Conservation (phyloP, 805 yeast species). For the Saturnispora sekii region DNA sequence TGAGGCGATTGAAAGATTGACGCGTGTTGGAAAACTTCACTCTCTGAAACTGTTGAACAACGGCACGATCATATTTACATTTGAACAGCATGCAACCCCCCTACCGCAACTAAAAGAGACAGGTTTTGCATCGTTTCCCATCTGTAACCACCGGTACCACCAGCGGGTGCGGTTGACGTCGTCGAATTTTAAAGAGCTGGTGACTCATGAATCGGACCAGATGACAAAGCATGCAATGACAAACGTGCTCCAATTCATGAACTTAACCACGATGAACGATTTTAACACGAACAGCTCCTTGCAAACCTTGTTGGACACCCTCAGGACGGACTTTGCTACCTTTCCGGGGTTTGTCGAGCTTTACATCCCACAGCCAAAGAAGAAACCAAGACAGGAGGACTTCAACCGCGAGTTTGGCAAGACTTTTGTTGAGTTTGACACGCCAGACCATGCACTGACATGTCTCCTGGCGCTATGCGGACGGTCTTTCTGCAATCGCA, state of each 20-base stretch:
- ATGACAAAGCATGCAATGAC: constrained; percentile 22
- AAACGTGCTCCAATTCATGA: constrained; percentile 54
- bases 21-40: too few relatives aligned
- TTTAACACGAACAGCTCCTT: constrained; percentile 40
- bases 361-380: constrained; percentile 49
- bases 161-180: constrained; percentile 19
- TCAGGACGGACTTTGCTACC: constrained; percentile 38
- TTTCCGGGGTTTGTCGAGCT: constrained; percentile 45
- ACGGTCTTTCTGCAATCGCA: constrained; percentile 53
- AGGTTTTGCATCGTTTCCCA: too few relatives aligned
- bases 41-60: too few relatives aligned
- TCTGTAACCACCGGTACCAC: too few relatives aligned
- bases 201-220: constrained; percentile 6
- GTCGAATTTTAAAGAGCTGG: constrained; percentile 14
- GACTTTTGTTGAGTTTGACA: constrained; percentile 56
- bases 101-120: too few relatives aligned
- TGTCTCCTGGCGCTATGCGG: constrained; percentile 58
- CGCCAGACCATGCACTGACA: constrained; percentile 37
- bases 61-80: too few relatives aligned
- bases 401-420: constrained; percentile 58
- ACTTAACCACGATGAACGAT: constrained; percentile 57
- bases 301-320: constrained; percentile 42
- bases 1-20: constrained; percentile 27
- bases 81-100: too few relatives aligned
- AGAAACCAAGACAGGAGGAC: constrained; percentile 28